A percentile compares a stretch with the other conserved stretches of the same genome.
Conservation (phyloP, 495 filamentous ascomycete species). For the Ascobolus immersus region DNA sequence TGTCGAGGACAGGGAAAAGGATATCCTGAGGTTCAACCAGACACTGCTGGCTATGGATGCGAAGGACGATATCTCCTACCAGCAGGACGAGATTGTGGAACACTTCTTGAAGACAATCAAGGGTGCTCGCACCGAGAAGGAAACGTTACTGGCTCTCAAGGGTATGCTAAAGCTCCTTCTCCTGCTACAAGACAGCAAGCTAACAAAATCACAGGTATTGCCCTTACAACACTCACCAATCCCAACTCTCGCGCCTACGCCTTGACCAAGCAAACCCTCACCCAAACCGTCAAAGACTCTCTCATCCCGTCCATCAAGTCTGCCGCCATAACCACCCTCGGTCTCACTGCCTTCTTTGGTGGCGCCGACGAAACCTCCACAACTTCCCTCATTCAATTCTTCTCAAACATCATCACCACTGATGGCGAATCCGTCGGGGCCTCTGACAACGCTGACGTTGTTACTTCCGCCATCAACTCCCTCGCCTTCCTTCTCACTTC, state of each 20-base stretch:
- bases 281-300: constrained; percentile 43
- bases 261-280: constrained; percentile 34
- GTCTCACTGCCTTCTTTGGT: constrained; percentile 47
- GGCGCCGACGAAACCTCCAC: constrained; percentile 47
- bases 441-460: constrained; percentile 45
- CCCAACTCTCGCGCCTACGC: constrained; percentile 47
- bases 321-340: constrained; percentile 49
- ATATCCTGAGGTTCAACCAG: constrained; percentile 40
- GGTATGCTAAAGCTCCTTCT: constrained; percentile 8
- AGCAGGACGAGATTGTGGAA: constrained; percentile 37
- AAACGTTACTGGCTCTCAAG: constrained; percentile 43
- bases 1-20: constrained; percentile 50
- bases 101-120: constrained; percentile 52
- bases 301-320: constrained; percentile 38
- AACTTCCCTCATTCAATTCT: constrained; percentile 52
- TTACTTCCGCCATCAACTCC: constrained; percentile 57
- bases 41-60: constrained; percentile 51
- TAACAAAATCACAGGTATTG: constrained; percentile 27
- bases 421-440: constrained; percentile 58
- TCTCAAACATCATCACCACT: constrained; percentile 64
- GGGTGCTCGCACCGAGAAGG: constrained; percentile 41
- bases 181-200: background rate
- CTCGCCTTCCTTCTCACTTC: constrained; percentile 75
- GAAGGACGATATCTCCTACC: constrained; percentile 34
- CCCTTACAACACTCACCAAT: constrained; percentile 47